Percentiles rank a stretch among this genome's conserved stretches.
phyloP scores from a whole-genome alignment of 352 stramenopile species.

The Globisporangium iwayamae region DNA sequence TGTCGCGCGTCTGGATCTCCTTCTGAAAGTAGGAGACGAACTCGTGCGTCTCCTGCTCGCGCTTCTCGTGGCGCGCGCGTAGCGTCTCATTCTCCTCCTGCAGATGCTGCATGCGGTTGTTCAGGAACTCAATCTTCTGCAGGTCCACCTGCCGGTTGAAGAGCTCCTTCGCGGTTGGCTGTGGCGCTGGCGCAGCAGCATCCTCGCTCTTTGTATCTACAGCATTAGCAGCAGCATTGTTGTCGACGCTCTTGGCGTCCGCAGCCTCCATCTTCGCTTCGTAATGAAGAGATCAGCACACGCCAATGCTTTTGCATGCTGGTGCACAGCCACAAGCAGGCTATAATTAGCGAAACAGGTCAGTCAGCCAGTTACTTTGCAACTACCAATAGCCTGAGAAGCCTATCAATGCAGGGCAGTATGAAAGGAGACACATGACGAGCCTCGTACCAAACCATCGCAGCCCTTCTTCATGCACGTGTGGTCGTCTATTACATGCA shows the following conservation, averaged over 20 bases:
- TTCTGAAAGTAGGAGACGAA: conserved; percentile 94
- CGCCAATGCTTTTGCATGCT: background rate
- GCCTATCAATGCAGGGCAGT: too few species aligned
- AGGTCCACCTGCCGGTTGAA: conserved; percentile 71
- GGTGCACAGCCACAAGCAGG: too few species aligned
- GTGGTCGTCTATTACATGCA: conserved; percentile 2
- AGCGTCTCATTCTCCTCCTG: conserved; percentile 80
- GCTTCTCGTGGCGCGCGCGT: conserved; percentile 75
- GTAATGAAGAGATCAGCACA: background rate
- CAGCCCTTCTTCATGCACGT: background rate
- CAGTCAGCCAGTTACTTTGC: too few species aligned
- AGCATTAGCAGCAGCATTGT: background rate
- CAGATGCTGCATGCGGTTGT: conserved; percentile 51
- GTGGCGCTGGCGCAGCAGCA: background rate
- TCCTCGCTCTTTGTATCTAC: background rate
- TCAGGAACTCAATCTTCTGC: conserved; percentile 61
- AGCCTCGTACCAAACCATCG: background rate
- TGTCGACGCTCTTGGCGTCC: background rate
- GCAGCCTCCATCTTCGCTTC: conserved; percentile 9
- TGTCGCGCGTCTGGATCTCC: conserved; percentile 86
- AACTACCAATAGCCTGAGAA: too few species aligned
- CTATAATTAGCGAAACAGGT: too few species aligned
- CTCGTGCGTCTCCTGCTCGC: conserved; percentile 92
- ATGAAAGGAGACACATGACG: background rate
- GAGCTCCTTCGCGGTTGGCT: conserved; percentile 36